A percentile compares a stretch with the other conserved stretches of the same genome.
Evolutionary conservation across 805 yeast genomes (phyloP).

Genomic region (Clavispora asparagi): DNA sequence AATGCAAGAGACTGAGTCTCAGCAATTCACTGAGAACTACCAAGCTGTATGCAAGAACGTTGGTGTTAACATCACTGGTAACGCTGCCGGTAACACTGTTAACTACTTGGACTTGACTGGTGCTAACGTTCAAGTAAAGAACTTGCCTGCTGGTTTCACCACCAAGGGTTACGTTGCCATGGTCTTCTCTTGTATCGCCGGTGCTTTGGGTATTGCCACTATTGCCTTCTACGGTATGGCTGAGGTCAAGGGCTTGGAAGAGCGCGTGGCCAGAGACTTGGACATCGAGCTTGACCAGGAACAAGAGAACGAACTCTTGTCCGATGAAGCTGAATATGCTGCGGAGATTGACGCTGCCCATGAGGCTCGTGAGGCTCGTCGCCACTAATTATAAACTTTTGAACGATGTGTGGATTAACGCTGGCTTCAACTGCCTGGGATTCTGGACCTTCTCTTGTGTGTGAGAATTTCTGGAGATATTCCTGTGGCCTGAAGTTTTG

Average conservation of each 20-base stretch:
- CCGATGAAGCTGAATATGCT: conserved; percentile 5
- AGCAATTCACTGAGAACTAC: conserved; percentile 60
- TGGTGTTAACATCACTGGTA: conserved; percentile 57
- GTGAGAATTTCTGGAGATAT: conserved; percentile 2
- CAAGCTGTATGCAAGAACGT: conserved; percentile 53
- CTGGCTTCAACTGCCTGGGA: neutral
- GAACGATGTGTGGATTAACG: neutral
- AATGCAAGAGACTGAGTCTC: conserved; percentile 47
- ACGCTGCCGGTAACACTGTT: conserved; percentile 80
- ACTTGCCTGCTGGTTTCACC: conserved; percentile 86
- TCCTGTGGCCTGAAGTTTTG: neutral
- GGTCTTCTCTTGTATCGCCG: conserved; percentile 85
- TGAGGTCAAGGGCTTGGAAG: conserved; percentile 69
- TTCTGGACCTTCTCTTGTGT: neutral
- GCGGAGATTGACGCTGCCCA: neutral
- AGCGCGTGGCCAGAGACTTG: conserved; percentile 53
- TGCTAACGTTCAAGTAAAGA: conserved; percentile 60
- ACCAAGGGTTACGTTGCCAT: conserved; percentile 92
- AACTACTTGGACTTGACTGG: conserved; percentile 67
- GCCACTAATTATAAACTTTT: neutral
- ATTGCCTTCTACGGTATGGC: conserved; percentile 82
- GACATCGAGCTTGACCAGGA: conserved; percentile 37
- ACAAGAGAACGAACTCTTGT: conserved; percentile 5
- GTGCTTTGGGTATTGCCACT: conserved; percentile 71
- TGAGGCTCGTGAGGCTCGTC: neutral